Base-by-base conservation (phyloP, 129 eudicot species). In the Apium graveolens region DNA sequence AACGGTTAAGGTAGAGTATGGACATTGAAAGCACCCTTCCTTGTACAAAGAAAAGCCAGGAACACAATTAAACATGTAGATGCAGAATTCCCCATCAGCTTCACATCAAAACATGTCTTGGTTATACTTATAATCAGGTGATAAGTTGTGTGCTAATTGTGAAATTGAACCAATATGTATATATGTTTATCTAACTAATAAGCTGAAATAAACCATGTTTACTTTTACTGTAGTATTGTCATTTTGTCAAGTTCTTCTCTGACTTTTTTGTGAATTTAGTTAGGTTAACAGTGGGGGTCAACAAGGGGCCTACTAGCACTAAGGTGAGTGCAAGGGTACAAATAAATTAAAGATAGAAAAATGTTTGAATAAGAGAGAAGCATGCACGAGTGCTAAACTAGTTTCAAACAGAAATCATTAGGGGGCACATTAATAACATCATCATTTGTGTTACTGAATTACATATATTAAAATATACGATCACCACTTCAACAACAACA, bases 331-430 rank as follows among this genome's bases (percentile, higher is more conserved):
- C 76, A 72, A 72, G 17, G 21, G 45, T 20, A 29, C 4, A 72
- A 42, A 72, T 11, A 74, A 46, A 17, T 20, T 8, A 74, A 17
- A 21, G 20, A 73, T 7, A 34, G 0, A 49, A 76, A 46, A 46
- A 76, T 24, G 63, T 24, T 75, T 46, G 62, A 35, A 75, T 6
- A n/a, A 44, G 24, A 34, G 37, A 76, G 66, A 51, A 46, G 78
- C 63, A 66, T 66, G 72, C 72, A 76, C 44, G 78, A 34, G 65
- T 45, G 63, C 3, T 48, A 76, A 76, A 32, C 57, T 45, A 46
- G 31, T 46, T 76, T 76, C 78, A 76, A 76, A 76, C 66, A 51
- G 34, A 51, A 76, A 76, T 49, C 44, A 76, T 76, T 49, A 46
- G 78, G 78, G 39, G 32, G 27, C 57, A 34, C 46, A 76, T 21